Base-by-base conservation (phyloP, 768 basidiomycete species). In the Kwoniella newhampshirensis region DNA sequence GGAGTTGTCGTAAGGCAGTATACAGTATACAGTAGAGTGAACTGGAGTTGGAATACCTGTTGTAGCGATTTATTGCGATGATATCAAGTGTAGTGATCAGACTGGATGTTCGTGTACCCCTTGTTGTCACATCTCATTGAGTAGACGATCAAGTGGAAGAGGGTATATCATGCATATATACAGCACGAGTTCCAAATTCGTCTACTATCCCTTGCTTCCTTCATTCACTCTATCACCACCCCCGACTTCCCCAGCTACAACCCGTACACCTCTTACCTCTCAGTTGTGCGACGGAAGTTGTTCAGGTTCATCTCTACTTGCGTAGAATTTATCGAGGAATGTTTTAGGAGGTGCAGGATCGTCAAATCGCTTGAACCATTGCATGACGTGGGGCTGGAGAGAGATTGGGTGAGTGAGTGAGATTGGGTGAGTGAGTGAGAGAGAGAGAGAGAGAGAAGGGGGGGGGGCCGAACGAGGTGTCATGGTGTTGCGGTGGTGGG, bases 271-370 rank as follows among this genome's bases (percentile, higher is more conserved):
- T 40, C 15, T 17, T 42, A 41, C 48, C 41, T 18, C 11, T 51
- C 28, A 36, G 45, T 40, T 54, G 32, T 32, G 60, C 66, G 58
- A 69, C 65, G 4, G 71, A 63, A 30, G 64, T 57, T 70, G 68
- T 51, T 67, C 64, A 35, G 75, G 75, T 36, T 76, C 75, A 59
- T 76, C 75, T 49, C 70, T 49, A 18, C 73, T 67, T 1, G 73
- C 68, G 51, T 70, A 75, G 66, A 76, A 76, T 59, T 76, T 76
- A 45, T 76, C 75, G 53, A 76, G 66, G 70, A 76, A 76, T 17
- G 75, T 73, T 42, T 66, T 56, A 11, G 75, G 75, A 49, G 66
- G 53, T 39, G 73, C 61, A 43, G 66, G 54, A 51, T 71, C 71
- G n/a, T 73, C 71, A 57, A 64, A 75, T 30, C 60, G 59, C 54